Percentiles rank a stretch among this genome's conserved stretches.
phyloP scores from a whole-genome alignment of 495 filamentous ascomycete species.

The Penicillium paradoxum region DNA sequence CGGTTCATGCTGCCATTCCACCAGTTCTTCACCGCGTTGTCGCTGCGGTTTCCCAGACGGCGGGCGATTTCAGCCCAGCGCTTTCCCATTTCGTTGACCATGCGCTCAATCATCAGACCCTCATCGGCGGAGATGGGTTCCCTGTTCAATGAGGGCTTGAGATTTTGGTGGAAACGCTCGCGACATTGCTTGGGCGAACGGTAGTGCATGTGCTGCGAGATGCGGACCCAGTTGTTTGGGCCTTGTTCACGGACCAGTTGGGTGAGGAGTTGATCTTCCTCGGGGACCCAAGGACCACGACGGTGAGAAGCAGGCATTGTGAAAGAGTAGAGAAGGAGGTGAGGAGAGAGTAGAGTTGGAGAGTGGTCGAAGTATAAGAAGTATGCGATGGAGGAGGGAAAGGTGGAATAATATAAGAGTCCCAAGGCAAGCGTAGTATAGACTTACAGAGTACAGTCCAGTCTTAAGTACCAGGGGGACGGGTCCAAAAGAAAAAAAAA shows the following conservation, averaged over 20 bases:
- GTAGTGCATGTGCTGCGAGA: conserved; percentile 68
- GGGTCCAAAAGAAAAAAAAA: conserved; percentile 38
- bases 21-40: conserved; percentile 99
- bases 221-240: conserved; percentile 87
- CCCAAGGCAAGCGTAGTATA: conserved; percentile 19
- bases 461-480: conserved; percentile 35
- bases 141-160: conserved; percentile 87
- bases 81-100: conserved; percentile 81
- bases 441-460: conserved; percentile 15
- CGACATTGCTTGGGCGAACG: conserved; percentile 94
- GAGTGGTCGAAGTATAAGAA: conserved; percentile 3
- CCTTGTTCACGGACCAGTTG: conserved; percentile 71
- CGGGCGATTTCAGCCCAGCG: conserved; percentile 95
- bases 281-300: conserved; percentile 83
- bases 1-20: conserved; percentile 97
- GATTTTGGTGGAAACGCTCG: conserved; percentile 91
- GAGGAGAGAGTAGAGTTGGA: background rate
- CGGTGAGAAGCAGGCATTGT: conserved; percentile 54
- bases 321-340: background rate
- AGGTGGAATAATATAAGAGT: conserved; percentile 3
- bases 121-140: conserved; percentile 90
- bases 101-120: conserved; percentile 71
- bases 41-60: conserved; percentile 78
- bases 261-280: conserved; percentile 70
- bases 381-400: background rate